Base-by-base conservation (phyloP, 2,329 filamentous ascomycete genomes). In the Emergomyces orientalis region DNA sequence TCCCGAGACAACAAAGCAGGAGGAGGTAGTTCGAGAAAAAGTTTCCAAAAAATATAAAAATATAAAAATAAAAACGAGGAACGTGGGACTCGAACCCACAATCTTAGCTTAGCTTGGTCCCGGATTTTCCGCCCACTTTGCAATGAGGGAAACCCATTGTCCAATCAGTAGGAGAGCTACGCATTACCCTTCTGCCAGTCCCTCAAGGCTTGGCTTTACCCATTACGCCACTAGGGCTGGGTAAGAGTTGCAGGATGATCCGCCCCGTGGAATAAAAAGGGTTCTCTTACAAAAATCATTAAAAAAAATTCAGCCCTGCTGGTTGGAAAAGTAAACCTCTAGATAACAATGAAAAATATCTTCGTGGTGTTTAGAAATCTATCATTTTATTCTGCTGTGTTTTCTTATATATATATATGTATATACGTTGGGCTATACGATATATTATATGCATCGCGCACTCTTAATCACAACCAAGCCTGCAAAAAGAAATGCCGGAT, bases 71-170 rank as follows among this genome's bases (percentile, higher is more conserved):
- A 54, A 47, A 58, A 43, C 65, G 63, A 64, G 63, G 65, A 63
- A 66, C 65, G 65, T 66, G 65, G 65, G 65, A 66, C 63, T 66
- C 63, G 65, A 64, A 66, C 65, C 65, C 65, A 66, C 65, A 66
- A 66, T 66, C 65, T 66, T 66, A 66, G 65, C 65, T 60, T 64
- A 58, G 55, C 55, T 58, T 58, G 63, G 55, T 58, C 55, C 55
- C 39, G 58, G 56, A 55, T 37, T 52, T 55, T 30, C 49, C 37
- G 54, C 59, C 47, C 30, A 6, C 5, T 51, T n/a, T 17, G n/a
- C 45, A 9, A 27, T 5, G 47, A 1, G 32, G 32, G 19, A 63
- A 34, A 51, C 51, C 51, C 55, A 55, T 47, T 27, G 51, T 30
- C 57, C 62, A 63, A 63, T 60, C 55, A 61, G 43, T 65, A 65